A percentile compares a stretch with the other conserved stretches of the same genome.
Conservation (phyloP, 768 basidiomycete species). For the Tricholoma terreum region DNA sequence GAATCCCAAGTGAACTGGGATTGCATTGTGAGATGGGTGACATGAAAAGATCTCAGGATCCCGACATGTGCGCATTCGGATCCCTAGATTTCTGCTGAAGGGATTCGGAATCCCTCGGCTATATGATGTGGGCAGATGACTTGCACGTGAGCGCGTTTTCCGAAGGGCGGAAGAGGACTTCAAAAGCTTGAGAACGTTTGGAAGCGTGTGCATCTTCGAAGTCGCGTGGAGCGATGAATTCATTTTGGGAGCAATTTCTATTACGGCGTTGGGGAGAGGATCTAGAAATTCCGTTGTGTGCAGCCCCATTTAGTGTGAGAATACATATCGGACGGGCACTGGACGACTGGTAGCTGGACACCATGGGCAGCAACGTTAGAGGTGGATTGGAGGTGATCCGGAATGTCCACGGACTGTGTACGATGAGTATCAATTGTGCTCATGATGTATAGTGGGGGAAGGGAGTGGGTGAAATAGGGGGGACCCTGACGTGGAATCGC, state of each 20-base stretch:
- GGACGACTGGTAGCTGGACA: no score
- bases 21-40: no score
- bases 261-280: constrained; percentile 27
- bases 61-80: background rate
- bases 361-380: no score
- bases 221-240: background rate
- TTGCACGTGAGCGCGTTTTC: constrained; percentile 1
- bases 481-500: background rate
- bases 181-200: background rate
- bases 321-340: no score
- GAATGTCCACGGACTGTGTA: no score
- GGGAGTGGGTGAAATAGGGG: background rate
- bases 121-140: background rate
- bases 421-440: no score
- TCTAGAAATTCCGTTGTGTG: constrained; percentile 30
- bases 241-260: constrained; percentile 12
- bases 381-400: no score
- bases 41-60: background rate
- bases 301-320: no score
- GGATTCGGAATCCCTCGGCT: background rate
- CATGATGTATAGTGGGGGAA: no score
- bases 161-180: background rate
- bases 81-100: background rate
- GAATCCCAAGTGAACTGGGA: no score
- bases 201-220: background rate